Percentiles rank a stretch among this genome's conserved stretches.
phyloP scores from a whole-genome alignment of 495 filamentous ascomycete genomes.

The Antarctomyces pellizariae region DNA sequence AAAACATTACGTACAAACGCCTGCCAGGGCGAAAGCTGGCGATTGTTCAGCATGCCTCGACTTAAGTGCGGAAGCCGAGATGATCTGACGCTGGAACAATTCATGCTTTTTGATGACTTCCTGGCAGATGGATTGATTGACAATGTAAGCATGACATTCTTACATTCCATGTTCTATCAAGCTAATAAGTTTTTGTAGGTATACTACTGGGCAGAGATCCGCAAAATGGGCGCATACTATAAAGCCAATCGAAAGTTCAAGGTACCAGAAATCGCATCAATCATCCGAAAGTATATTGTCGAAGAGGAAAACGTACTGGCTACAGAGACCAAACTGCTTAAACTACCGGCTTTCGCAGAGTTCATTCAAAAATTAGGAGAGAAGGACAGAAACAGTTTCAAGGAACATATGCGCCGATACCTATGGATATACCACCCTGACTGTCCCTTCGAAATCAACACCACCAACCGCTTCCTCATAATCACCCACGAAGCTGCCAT shows the following conservation, averaged over 20 bases:
- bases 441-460: slow-evolving; percentile 79
- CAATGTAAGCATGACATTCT: too few species aligned
- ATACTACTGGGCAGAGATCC: slow-evolving; percentile 86
- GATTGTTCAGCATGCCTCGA: too few species aligned
- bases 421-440: slow-evolving; percentile 82
- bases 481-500: slow-evolving; percentile 67
- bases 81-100: slow-evolving; percentile 59
- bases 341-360: slow-evolving; percentile 48
- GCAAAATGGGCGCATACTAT: slow-evolving; percentile 80
- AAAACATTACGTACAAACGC: too few species aligned
- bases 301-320: slow-evolving; percentile 41
- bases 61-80: too few species aligned
- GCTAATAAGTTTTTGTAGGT: slow-evolving; percentile 26
- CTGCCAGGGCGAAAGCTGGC: too few species aligned
- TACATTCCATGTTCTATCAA: slow-evolving; percentile 7
- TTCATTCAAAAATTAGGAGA: slow-evolving; percentile 38
- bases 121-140: slow-evolving; percentile 90
- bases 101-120: slow-evolving; percentile 87
- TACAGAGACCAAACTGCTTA: slow-evolving; percentile 49
- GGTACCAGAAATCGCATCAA: slow-evolving; percentile 56
- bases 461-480: slow-evolving; percentile 92
- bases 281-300: slow-evolving; percentile 57
- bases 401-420: slow-evolving; percentile 69
- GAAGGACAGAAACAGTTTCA: slow-evolving; percentile 73
- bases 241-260: slow-evolving; percentile 56